Base-by-base conservation (phyloP, 1,139 yeast species). In the Saccharomycopsis hybrid region DNA sequence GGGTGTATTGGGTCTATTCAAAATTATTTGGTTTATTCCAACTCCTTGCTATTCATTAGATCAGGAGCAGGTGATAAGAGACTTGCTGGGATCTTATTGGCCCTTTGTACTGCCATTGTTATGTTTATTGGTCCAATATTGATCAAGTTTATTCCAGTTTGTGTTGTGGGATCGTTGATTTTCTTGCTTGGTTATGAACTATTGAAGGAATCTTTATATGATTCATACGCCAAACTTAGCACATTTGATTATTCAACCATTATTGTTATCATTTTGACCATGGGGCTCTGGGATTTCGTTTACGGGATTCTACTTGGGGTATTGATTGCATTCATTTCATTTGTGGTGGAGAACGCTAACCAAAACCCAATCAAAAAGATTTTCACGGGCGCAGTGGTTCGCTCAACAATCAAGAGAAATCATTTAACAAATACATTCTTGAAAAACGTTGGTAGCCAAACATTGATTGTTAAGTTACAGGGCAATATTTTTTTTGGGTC, bases 271-370 rank as follows among this genome's bases (percentile, higher is more conserved):
- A 95, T 94, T 28, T 70, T 88, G 30, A 84, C 92, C 0, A 92
- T 94, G 98, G 98, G 97, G 2, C 83, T 85, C 1, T 85, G 87
- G 76, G 98, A 92, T 66, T 92, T 92, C 65, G 98, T 92, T 5
- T 76, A 82, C 57, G 98, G 98, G 50, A 88, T 92, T 41, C 71
- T 92, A 51, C 90, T 85, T 29, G 98, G 98, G 52, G 85, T 92
- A 41, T 71, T 92, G 44, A 72, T 92, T 52, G 97, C 98, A 0
- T 90, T 97, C 64, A 78, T 89, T 58, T 85, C 94, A 31, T 92
- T 89, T 70, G 89, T 92, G 24, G 85, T 90, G 46, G 95, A 87
- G 58, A 95, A 96, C 8, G 90, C 96, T 2, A 78, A 88, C 44
- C 76, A 83, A 31, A 87, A 94, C 29, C 90, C 94, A 5, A 80